Evolutionary conservation across 1,284 basidiomycete species (phyloP), one percentile per base, ranked within the genome.

Genomic region (Apiotrichum gracile): DNA sequence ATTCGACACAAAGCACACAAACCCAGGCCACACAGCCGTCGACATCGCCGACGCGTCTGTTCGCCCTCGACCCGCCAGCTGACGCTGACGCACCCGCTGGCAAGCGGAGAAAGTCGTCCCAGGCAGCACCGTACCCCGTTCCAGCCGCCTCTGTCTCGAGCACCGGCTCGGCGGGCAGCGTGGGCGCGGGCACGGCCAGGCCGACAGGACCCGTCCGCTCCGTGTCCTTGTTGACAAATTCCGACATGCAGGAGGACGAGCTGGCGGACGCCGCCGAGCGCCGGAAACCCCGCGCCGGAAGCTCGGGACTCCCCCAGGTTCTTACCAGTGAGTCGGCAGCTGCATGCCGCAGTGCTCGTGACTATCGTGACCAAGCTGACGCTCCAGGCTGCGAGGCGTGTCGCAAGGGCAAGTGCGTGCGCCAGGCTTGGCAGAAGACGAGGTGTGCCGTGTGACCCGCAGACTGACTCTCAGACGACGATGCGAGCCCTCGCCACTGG

Each of bases 401-500:
- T 42, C 51, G 66, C 19, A 64, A 64, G 60, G 66, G 66, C 48
- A 67, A 67, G 63, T 63, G 54, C 49, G 64, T 61, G 17, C 16
- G 66, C 37, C 61, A 64, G 48, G 64, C 66, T 3, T 67, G 66
- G 41, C 51, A 64, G n/a, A 64, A 64, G 60, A 64, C 64, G 46
- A 67, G 66, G 63, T 63, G 54, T 48, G 64, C 59, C 21, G 10
- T 8, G 5, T 35, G 37, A 10, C 35, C 6, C 14, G 35, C 52
- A 60, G 42, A 76, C 62, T 22, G 73, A 70, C 21, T 41, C 4
- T n/a, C 47, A 70, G 67, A 45, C 67, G 69, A 17, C 65, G 69
- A 12, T 72, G 70, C 43, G 70, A 70, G 27, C 70, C 70, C 2
- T 68, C 70, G 0, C 70, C 70, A 14, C 59, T 72, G 5, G 69